Evolutionary conservation across 495 filamentous ascomycete genomes (phyloP).

Genomic region (Trichoderma virens): DNA sequence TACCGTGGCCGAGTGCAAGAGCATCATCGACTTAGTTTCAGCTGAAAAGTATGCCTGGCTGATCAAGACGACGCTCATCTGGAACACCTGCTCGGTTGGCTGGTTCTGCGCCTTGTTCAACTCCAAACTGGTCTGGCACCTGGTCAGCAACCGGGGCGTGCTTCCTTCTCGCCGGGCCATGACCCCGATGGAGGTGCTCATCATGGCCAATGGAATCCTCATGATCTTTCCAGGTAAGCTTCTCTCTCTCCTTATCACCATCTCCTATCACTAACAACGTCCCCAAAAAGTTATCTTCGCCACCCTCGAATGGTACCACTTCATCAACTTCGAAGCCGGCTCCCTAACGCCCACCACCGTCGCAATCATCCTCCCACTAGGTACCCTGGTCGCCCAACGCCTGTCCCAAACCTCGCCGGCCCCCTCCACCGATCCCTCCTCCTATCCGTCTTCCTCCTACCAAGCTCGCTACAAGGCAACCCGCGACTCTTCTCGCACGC

Average conservation of each 20-base stretch:
- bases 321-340: conserved; percentile 43
- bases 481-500: not conserved
- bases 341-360: conserved; percentile 60
- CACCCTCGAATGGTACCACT: conserved; percentile 48
- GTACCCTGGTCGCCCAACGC: conserved; percentile 65
- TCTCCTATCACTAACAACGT: conserved; percentile 13
- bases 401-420: conserved; percentile 14
- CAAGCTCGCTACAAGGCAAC: not conserved
- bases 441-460: not conserved
- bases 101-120: conserved; percentile 72
- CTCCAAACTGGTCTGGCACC: conserved; percentile 52
- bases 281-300: conserved; percentile 56
- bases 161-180: conserved; percentile 22
- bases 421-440: not conserved
- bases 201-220: conserved; percentile 30
- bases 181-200: conserved; percentile 29
- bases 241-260: conserved; percentile 11
- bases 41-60: conserved; percentile 33
- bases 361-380: conserved; percentile 68
- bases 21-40: conserved; percentile 33
- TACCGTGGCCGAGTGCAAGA: conserved; percentile 47
- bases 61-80: conserved; percentile 42
- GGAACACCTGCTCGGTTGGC: conserved; percentile 58
- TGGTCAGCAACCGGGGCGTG: conserved; percentile 23
- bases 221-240: conserved; percentile 69